Evolutionary conservation across 164 flowering plant genomes (phyloP).

Genomic region (Vitis rotundifolia): DNA sequence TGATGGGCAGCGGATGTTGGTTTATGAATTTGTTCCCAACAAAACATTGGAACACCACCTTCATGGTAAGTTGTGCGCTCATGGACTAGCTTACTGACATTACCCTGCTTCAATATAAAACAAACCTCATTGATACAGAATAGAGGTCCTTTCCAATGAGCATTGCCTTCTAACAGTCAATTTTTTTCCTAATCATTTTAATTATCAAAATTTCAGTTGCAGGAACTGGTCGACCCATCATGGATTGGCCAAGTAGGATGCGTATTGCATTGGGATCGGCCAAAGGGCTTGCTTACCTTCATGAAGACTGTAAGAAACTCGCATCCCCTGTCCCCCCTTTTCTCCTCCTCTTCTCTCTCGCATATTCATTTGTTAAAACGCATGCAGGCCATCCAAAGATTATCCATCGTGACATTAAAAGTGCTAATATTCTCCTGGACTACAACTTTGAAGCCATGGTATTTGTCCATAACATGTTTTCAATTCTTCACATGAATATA

Average conservation of each 20-base stretch:
- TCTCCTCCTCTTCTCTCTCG: neutral
- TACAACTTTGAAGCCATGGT: conserved; percentile 73
- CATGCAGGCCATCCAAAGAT: conserved; percentile 67
- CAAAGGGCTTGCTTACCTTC: conserved; percentile 81
- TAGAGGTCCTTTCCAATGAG: too few relatives aligned
- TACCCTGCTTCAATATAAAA: too few relatives aligned
- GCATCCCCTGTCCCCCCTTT: neutral
- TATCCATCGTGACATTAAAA: conserved; percentile 74
- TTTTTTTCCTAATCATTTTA: too few relatives aligned
- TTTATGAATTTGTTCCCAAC: conserved; percentile 77
- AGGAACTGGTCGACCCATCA: conserved; percentile 40
- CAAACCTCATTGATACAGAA: too few relatives aligned
- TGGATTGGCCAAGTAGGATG: conserved; percentile 70
- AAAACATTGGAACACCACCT: conserved; percentile 68
- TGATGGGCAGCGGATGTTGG: conserved; percentile 63
- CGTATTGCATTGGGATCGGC: conserved; percentile 76
- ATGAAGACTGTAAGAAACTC: conserved; percentile 66
- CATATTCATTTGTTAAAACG: neutral
- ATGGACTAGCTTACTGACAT: too few relatives aligned
- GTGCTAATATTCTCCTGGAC: conserved; percentile 71
- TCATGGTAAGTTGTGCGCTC: conserved; percentile 39
- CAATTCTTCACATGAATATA: neutral
- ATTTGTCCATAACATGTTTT: neutral
- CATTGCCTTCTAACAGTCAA: too few relatives aligned
- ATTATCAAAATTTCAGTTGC: too few relatives aligned